These are phyloP conservation scores for Cercospora sojina DNA, from an alignment of 2,329 filamentous ascomycete genomes.

Conservation along the genomic window DNA sequence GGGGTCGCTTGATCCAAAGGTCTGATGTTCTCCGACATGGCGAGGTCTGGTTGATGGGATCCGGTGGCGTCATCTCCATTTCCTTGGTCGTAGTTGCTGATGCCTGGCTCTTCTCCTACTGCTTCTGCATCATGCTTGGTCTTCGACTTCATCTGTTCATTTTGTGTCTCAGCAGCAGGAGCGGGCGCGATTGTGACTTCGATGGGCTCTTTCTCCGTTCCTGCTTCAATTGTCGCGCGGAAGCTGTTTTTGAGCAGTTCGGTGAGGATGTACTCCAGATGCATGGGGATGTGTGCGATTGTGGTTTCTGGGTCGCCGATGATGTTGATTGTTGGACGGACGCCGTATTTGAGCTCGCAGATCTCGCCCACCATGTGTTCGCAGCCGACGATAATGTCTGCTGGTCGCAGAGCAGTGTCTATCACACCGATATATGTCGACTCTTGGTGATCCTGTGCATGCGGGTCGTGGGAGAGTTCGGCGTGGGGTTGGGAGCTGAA, in stretches of 20 bases:
- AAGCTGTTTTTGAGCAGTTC: conserved; percentile 97
- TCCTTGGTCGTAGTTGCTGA: conserved; percentile 41
- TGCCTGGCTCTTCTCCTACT: conserved; percentile 21
- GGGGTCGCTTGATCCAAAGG: conserved; percentile 58
- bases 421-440: conserved; percentile 88
- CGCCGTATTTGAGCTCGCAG: conserved; percentile 92
- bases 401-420: conserved; percentile 82
- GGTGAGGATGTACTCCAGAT: conserved; percentile 95
- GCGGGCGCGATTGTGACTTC: conserved; percentile 86
- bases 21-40: conserved; percentile 42
- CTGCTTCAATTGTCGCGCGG: conserved; percentile 82
- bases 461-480: conserved; percentile 48
- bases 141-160: conserved; percentile 20
- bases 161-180: conserved; percentile 48
- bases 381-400: conserved; percentile 77
- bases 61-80: conserved; percentile 38
- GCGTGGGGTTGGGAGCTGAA: conserved; percentile 70
- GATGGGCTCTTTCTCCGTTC: conserved; percentile 75
- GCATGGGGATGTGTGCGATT: conserved; percentile 91
- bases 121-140: conserved; percentile 16
- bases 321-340: conserved; percentile 75
- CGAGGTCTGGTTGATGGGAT: conserved; percentile 25
- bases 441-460: not conserved
- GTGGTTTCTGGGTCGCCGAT: conserved; percentile 83
- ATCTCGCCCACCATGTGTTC: conserved; percentile 92